Evolutionary conservation across 176 grass and related monocot species (phyloP), one percentile per base, ranked within the genome.

Genomic region (Paspalum vaginatum): DNA sequence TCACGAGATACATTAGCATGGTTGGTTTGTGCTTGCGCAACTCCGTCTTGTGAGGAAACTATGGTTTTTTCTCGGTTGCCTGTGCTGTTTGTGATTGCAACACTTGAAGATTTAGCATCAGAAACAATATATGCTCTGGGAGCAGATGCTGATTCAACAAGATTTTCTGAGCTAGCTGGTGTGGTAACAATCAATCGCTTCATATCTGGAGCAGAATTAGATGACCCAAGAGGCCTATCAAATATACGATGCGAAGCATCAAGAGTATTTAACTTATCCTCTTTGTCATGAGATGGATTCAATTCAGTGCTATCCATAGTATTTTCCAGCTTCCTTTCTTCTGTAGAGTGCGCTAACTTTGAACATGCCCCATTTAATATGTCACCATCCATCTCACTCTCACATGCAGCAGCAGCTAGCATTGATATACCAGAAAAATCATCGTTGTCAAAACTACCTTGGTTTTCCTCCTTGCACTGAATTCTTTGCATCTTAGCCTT

Each of bases 351-450:
- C 38, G 78, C 50, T 51, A 82, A 66, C 68, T 68, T 88, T 10
- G 58, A 75, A 14, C 63, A 77, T 54, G 80, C 79, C 43, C 72
- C 68, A 68, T 81, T 83, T 51, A 79, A 53, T 32, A 59, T 75
- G 70, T 79, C 81, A 63, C 74, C 66, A 60, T 46, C 58, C 48
- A 90, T 86, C 64, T 76, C 90, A 84, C 92, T 83, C 32, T 91
- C 84, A 78, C 96, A 99, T 50, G 96, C 96, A 55, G 88, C 93
- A 74, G 88, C 91, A 77, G 96, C 96, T 68, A 99, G 90, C 88
- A 95, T 93, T 68, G 91, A 91, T 88, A 99, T 99, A 74, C 96
- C 96, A 87, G 96, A 95, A 86, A 99, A 99, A 91, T 95, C 93
- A 61, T 38, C 90, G 50, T 20, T 63, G 26, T 79, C 84, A 76